Evolutionary conservation across 176 grass and related monocot genomes (phyloP).

Genomic region (Metroxylon sagu): DNA sequence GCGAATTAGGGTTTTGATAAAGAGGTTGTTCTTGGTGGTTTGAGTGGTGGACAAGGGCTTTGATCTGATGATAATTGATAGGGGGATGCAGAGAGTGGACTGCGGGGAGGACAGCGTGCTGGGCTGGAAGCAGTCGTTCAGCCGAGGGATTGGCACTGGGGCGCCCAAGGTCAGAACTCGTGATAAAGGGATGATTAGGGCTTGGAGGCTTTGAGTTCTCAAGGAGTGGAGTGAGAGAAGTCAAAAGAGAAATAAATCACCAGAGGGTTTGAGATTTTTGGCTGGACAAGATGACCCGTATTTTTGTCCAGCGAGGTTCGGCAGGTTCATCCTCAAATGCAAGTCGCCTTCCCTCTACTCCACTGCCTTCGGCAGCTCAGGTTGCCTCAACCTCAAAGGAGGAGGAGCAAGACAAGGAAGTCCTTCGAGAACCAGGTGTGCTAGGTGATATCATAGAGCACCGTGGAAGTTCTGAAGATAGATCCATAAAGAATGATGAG

Average conservation of each 20-base stretch:
- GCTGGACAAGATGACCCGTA: conserved; percentile 70
- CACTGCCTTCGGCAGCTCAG: conserved; percentile 34
- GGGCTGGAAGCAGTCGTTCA: conserved; percentile 30
- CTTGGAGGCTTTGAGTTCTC: conserved; percentile 16
- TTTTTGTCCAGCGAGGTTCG: conserved; percentile 79
- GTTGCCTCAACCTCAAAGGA: conserved; percentile 33
- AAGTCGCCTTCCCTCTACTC: conserved; percentile 34
- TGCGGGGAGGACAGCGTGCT: conserved; percentile 46
- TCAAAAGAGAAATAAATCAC: conserved; percentile 3
- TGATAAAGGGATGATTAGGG: conserved; percentile 39
- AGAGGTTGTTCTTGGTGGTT: too few relatives aligned
- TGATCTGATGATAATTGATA: conserved; percentile 83
- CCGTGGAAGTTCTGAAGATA: conserved; percentile 36
- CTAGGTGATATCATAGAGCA: conserved; percentile 19
- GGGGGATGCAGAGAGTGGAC: conserved; percentile 61
- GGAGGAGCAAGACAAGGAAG: conserved; percentile 26
- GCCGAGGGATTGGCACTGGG: conserved; percentile 37
- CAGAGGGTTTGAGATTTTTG: conserved; percentile 1
- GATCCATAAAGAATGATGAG: conserved; percentile 31
- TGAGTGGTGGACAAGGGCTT: conserved; percentile 5
- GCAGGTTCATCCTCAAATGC: conserved; percentile 69
- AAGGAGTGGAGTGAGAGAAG: conserved; percentile 6
- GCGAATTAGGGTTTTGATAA: conserved; percentile 17
- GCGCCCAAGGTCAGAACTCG: conserved; percentile 72
- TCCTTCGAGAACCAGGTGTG: conserved; percentile 16